Evolutionary conservation across 768 basidiomycete genomes (phyloP).

Genomic region (Mycena rebaudengoi): DNA sequence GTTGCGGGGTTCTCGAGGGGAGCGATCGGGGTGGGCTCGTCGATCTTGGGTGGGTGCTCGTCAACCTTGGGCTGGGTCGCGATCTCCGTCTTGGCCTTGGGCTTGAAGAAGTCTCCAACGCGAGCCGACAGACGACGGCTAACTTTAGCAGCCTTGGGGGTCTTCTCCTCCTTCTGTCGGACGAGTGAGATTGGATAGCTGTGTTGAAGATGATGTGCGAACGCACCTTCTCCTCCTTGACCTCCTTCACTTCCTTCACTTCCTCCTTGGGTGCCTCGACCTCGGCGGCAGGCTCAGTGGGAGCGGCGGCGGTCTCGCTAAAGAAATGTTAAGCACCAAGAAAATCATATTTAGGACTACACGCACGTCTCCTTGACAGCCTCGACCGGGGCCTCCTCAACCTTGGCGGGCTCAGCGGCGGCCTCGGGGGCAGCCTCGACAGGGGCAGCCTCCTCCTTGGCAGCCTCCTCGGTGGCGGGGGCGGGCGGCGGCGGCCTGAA

Average conservation of each 20-base stretch:
- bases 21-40: slow-evolving; percentile 81
- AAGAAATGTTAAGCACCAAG: neutral
- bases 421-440: slow-evolving; percentile 47
- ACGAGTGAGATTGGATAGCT: neutral
- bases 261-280: slow-evolving; percentile 52
- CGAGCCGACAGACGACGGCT: slow-evolving; percentile 86
- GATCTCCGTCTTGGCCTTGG: slow-evolving; percentile 72
- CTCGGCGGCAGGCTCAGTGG: slow-evolving; percentile 46
- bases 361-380: slow-evolving; percentile 79
- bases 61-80: slow-evolving; percentile 82
- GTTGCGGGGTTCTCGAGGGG: slow-evolving; percentile 83
- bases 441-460: slow-evolving; percentile 40
- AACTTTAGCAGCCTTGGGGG: slow-evolving; percentile 66
- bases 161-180: slow-evolving; percentile 51
- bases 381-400: slow-evolving; percentile 61
- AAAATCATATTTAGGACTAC: neutral
- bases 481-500: slow-evolving; percentile 49
- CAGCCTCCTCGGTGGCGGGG: slow-evolving; percentile 46
- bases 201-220: neutral
- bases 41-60: slow-evolving; percentile 89
- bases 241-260: slow-evolving; percentile 63
- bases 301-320: slow-evolving; percentile 53
- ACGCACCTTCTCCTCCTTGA: slow-evolving; percentile 55
- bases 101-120: slow-evolving; percentile 84
- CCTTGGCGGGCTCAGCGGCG: slow-evolving; percentile 44